Evolutionary conservation across 2,329 filamentous ascomycete genomes (phyloP).

Genomic region (Aspergillus puulaauensis): DNA sequence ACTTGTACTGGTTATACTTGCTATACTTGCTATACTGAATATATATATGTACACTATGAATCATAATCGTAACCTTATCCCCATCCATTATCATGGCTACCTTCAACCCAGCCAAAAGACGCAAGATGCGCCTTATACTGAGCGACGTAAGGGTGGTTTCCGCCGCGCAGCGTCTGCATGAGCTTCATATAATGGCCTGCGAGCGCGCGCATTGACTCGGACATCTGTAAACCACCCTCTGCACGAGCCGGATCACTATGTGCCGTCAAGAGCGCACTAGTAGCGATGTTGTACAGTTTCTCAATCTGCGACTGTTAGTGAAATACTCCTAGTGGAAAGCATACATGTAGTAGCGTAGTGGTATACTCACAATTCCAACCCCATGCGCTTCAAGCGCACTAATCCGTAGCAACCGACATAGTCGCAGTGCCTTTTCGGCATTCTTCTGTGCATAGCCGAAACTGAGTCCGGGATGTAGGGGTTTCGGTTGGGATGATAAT

Average conservation of each 20-base stretch:
- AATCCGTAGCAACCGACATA: constrained; percentile 33
- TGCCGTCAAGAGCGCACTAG: constrained; percentile 30
- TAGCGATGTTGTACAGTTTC: constrained; percentile 41
- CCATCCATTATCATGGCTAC: neutral
- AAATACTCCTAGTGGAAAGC: no score
- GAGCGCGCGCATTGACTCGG: constrained; percentile 19
- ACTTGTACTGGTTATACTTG: no score
- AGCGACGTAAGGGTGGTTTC: constrained; percentile 36
- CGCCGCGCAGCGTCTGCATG: constrained; percentile 34
- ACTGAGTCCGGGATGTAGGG: constrained; percentile 38
- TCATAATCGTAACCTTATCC: neutral
- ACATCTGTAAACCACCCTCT: no score
- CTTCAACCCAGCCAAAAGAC: constrained; percentile 14
- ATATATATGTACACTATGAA: no score
- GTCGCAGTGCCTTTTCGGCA: constrained; percentile 34
- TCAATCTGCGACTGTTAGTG: constrained; percentile 28
- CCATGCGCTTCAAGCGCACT: constrained; percentile 46
- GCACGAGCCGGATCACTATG: constrained; percentile 12
- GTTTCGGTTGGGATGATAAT: constrained; percentile 28
- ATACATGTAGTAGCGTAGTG: no score
- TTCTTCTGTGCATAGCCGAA: constrained; percentile 38
- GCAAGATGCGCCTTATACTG: constrained; percentile 31
- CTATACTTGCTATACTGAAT: no score
- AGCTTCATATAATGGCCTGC: constrained; percentile 33
- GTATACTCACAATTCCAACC: constrained; percentile 35